phyloP scores from a whole-genome alignment of 352 stramenopile genomes.

The Phytophthora hybrid region DNA sequence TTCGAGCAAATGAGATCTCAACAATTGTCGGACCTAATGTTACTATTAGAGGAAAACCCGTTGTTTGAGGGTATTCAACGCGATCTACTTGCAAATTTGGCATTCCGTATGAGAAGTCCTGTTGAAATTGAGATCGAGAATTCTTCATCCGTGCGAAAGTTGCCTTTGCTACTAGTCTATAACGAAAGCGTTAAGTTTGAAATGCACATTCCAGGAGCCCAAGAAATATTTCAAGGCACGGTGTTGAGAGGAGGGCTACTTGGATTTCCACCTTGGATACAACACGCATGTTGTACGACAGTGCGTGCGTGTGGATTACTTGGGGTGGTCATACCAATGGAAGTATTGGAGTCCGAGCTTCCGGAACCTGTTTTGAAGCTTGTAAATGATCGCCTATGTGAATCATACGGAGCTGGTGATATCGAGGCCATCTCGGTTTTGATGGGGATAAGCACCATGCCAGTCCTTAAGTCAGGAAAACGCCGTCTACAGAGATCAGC shows the following conservation, averaged over 20 bases:
- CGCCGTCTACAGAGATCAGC: slow-evolving; percentile 22
- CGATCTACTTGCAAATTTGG: slow-evolving; percentile 30
- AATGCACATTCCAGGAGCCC: slow-evolving; percentile 6
- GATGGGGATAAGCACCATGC: background rate
- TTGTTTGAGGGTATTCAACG: slow-evolving; percentile 26
- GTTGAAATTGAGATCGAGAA: slow-evolving; percentile 17
- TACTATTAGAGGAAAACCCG: slow-evolving; percentile 21
- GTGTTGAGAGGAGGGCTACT: slow-evolving; percentile 25
- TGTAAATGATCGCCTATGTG: slow-evolving; percentile 15
- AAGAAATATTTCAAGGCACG: slow-evolving; percentile 11
- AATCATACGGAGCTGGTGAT: slow-evolving; percentile 9
- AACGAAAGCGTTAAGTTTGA: slow-evolving; percentile 30
- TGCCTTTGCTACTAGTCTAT: slow-evolving; percentile 24
- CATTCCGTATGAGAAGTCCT: slow-evolving; percentile 23
- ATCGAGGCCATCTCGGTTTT: slow-evolving; percentile 11
- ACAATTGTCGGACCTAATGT: slow-evolving; percentile 25
- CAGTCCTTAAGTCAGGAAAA: background rate
- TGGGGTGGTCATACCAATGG: slow-evolving; percentile 14
- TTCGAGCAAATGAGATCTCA: slow-evolving; percentile 21
- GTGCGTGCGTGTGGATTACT: slow-evolving; percentile 20
- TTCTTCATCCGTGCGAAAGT: background rate
- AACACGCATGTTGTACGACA: background rate
- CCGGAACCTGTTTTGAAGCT: slow-evolving; percentile 4
- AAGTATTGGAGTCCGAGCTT: slow-evolving; percentile 22
- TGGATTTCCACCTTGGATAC: slow-evolving; percentile 26